These are phyloP conservation scores for Candida methanosorbosa DNA, from an alignment of 805 yeast species.

Conservation along the genomic window DNA sequence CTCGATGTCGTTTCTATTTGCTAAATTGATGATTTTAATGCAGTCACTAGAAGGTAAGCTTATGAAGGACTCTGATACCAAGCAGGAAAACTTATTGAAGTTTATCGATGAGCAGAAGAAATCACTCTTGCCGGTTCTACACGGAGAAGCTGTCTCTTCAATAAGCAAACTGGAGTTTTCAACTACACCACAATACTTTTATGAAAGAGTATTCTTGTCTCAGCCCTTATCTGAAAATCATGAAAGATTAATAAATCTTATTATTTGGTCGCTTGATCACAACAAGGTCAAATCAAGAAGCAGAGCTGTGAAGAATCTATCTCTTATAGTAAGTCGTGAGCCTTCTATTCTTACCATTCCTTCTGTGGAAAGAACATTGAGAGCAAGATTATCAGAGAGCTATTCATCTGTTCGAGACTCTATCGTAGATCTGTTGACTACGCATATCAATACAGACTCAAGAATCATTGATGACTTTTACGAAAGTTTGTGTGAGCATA, in stretches of 20 bases:
- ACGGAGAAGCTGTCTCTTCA: no score
- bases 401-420: slow-evolving; percentile 75
- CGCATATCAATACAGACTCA: slow-evolving; percentile 34
- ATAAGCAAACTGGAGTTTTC: no score
- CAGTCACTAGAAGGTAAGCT: no score
- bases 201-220: slow-evolving; percentile 15
- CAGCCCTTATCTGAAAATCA: slow-evolving; percentile 31
- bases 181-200: no score
- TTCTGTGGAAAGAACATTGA: slow-evolving; percentile 42
- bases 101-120: no score
- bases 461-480: slow-evolving; percentile 40
- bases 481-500: slow-evolving; percentile 36
- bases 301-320: slow-evolving; percentile 57
- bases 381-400: slow-evolving; percentile 42
- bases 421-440: slow-evolving; percentile 55
- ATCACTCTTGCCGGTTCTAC: no score
- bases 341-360: slow-evolving; percentile 40
- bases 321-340: slow-evolving; percentile 46
- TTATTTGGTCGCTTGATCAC: slow-evolving; percentile 40
- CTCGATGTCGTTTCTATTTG: not conserved
- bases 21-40: not conserved
- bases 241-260: slow-evolving; percentile 41
- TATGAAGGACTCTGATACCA: no score
- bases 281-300: slow-evolving; percentile 45
- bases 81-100: no score